These are phyloP conservation scores for Byssoonygena ceratinophila DNA, from an alignment of 2,329 filamentous ascomycete genomes.

Conservation along the genomic window DNA sequence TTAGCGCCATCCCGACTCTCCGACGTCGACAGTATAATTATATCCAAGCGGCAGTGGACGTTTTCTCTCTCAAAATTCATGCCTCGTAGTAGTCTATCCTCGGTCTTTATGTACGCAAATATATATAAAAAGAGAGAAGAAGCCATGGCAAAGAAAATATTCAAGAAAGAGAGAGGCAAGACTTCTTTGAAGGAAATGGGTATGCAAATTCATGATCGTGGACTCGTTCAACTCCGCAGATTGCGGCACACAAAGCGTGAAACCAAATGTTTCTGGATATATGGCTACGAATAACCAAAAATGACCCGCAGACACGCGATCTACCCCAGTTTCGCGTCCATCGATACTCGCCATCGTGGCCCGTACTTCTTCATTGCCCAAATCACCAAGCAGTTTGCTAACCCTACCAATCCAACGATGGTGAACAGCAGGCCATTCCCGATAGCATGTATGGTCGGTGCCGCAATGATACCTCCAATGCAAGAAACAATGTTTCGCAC, in stretches of 20 bases:
- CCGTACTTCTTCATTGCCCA: constrained; percentile 52
- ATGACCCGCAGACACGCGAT: not conserved
- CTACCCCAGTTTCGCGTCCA: constrained; percentile 40
- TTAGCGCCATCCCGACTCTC: no score
- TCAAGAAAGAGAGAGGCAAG: not conserved
- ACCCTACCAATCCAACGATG: constrained; percentile 44
- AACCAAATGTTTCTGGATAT: no score
- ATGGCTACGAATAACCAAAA: not conserved
- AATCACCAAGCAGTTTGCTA: constrained; percentile 50
- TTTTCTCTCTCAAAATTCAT: no score
- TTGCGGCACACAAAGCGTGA: no score
- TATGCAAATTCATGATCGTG: no score
- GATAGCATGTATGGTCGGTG: constrained; percentile 59
- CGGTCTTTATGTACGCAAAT: no score
- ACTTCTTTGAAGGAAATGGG: no score
- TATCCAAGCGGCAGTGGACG: no score
- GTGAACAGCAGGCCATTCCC: constrained; percentile 71
- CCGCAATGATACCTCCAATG: constrained; percentile 57
- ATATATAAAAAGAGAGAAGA: no score
- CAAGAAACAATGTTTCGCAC: constrained; percentile 68
- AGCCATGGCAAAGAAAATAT: not conserved
- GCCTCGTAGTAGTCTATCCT: no score
- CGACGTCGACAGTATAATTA: no score
- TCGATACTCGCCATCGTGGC: constrained; percentile 51
- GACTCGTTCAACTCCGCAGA: no score